A percentile compares a stretch with the other conserved stretches of the same genome.
phyloP scores from a whole-genome alignment of 768 basidiomycete species.

The Floccularia luteovirens region DNA sequence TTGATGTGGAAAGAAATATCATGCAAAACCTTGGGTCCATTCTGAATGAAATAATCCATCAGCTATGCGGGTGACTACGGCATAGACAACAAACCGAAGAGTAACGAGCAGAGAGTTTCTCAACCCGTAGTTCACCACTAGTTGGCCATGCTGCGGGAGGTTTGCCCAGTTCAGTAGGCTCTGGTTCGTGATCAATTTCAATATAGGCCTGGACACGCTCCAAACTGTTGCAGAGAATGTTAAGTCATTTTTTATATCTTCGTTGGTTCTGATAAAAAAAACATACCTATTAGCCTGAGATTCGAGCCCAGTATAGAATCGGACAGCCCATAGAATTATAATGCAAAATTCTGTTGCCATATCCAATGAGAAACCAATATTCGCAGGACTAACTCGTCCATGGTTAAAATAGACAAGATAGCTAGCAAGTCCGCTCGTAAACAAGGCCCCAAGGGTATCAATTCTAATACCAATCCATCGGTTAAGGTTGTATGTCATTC shows the following conservation, averaged over 20 bases:
- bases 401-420: constrained; percentile 43
- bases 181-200: constrained; percentile 11
- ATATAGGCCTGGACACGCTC: constrained; percentile 10
- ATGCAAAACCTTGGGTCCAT: constrained; percentile 43
- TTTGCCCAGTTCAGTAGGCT: constrained; percentile 17
- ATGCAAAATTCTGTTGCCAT: constrained; percentile 55
- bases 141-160: constrained; percentile 61
- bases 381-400: constrained; percentile 24
- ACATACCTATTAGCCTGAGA: constrained; percentile 35
- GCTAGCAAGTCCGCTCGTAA: constrained; percentile 44
- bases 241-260: not conserved
- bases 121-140: constrained; percentile 41
- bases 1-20: constrained; percentile 38
- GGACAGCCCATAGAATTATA: constrained; percentile 45
- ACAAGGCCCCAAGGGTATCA: constrained; percentile 49
- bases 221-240: constrained; percentile 16
- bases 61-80: not conserved
- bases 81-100: constrained; percentile 19
- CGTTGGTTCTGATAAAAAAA: not conserved
- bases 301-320: constrained; percentile 37
- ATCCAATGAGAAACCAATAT: constrained; percentile 47
- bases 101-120: constrained; percentile 45
- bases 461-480: constrained; percentile 46
- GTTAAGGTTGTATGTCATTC: constrained; percentile 47
- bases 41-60: constrained; percentile 4